Base-by-base conservation (phyloP, 2,329 filamentous ascomycete species). In the Pestalotiopsis sp. region DNA sequence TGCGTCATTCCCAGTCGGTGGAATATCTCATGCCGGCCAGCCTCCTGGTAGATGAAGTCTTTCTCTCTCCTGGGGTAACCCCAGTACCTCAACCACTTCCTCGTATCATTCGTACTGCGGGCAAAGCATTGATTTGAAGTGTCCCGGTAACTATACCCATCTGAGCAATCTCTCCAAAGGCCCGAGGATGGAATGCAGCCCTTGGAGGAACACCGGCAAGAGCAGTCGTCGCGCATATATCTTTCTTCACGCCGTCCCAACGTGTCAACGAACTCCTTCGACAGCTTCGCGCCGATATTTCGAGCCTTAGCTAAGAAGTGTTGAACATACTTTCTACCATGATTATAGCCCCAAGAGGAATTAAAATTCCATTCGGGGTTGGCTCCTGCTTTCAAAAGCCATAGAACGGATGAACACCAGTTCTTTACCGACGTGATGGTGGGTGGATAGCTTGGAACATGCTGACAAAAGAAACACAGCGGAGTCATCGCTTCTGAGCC, bases 181-280 rank as follows among this genome's bases (percentile, higher is more conserved):
- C 45, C 4, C 7, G 9, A 20, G 4, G 45, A 52, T 3, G 45
- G 45, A 7, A 52, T 52, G 6, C 45, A 52, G 4, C 45, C 45
- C 2, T 4, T 7, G 11, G n/a, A 20, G 20, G 45, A 52, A 9
- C 45, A 52, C 4, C 3, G 2, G 4, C 45, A 52, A 1, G 1
- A n/a, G 9, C 45, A 52, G 3, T 14, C 4, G 17, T 52, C 45
- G n/a, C 11, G 45, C 17, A 52, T 9, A 20, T 52, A 6, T 52
- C 17, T 52, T 52, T 52, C 45, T 1, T 6, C 7, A 2, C 9
- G 45, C 17, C 20, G 6, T 4, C 45, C 45, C 45, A 52, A 52
- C 0, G 20, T 1, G 5, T 20, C 0, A 6, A n/a, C 1, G 6
- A 20, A 52, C 1, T 7, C n/a, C 9, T 20, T n/a, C 0, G 6